Percentiles rank a stretch among this genome's conserved stretches.
Conservation (phyloP, 164 flowering plant genomes). For the Nymphaea colorata region DNA sequence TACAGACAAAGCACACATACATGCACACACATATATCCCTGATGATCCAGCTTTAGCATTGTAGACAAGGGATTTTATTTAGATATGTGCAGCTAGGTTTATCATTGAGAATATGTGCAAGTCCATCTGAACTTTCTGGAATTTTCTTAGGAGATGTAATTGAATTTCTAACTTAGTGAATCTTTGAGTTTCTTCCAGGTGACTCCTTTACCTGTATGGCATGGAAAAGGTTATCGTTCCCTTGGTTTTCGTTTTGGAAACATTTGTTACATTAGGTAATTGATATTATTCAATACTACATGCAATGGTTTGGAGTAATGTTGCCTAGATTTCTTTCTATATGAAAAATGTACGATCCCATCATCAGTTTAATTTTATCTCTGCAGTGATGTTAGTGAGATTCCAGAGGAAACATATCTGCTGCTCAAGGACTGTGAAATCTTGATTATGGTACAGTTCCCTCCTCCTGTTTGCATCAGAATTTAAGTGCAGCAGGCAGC, state of each 20-base stretch:
- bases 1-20: too few species aligned
- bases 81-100: too few species aligned
- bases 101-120: too few species aligned
- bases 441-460: slow-evolving; percentile 48
- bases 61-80: too few species aligned
- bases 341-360: not conserved
- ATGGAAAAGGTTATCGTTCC: slow-evolving; percentile 76
- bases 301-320: not conserved
- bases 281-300: not conserved
- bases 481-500: not conserved
- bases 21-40: too few species aligned
- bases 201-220: slow-evolving; percentile 97
- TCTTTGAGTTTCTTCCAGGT: slow-evolving; percentile 29
- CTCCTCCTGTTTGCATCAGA: not conserved
- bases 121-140: too few species aligned
- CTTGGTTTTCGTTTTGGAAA: slow-evolving; percentile 95
- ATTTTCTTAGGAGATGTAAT: too few species aligned
- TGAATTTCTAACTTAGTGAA: not conserved
- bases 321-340: too few species aligned
- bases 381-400: slow-evolving; percentile 86
- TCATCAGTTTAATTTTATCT: not conserved
- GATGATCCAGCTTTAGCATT: too few species aligned
- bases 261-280: slow-evolving; percentile 84
- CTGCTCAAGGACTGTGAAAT: slow-evolving; percentile 69
- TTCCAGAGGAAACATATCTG: slow-evolving; percentile 86